Base-by-base conservation (phyloP, 2,329 filamentous ascomycete species). In the Clarireedia paspali region DNA sequence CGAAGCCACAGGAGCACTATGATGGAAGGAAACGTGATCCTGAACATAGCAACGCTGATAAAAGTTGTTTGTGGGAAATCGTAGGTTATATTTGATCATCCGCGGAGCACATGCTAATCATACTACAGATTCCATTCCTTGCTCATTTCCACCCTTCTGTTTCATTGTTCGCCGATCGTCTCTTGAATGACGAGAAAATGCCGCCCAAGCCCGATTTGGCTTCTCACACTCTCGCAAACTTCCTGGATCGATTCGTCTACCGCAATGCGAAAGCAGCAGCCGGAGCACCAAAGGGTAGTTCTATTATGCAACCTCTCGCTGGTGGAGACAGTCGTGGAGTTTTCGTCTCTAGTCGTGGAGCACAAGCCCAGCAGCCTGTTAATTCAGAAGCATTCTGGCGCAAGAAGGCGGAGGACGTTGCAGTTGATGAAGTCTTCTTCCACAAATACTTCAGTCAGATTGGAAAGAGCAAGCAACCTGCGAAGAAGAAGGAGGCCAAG, bases 191-290 rank as follows among this genome's bases (percentile, higher is more conserved):
- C 57, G 80, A 85, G 62, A 79, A 83, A 51, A 84, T 89, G 70
- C 85, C 89, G 58, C 83, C 88, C 60, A 97, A 97, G 71, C 91
- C 94, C 0, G 94, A 99, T 65, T 78, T 96, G 51, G 86, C 88
- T 15, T 85, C 90, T 57, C 92, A 97, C 70, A 94, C 89, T 1
- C 80, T 99, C 49, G 94, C 94, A 67, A 88, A 95, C 70, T 99
- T 99, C 78, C 78, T 99, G 57, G 94, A 99, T 73, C 91, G 95
- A 64, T 99, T 99, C 71, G 90, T 96, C n/a, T 99, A 97, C 78
- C 87, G 89, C 63, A 96, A 94, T 65, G 85, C 92, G 59, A 96
- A 96, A 77, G 76, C 84, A 4, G 80, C 79, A 15, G 70, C 72
- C 20, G 77, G 82, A 51, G 72, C 76, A 34, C 77, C 82, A 30